A percentile compares a stretch with the other conserved stretches of the same genome.
Conservation (phyloP, 2,329 filamentous ascomycete genomes). For the Verticillium nonalfalfae region DNA sequence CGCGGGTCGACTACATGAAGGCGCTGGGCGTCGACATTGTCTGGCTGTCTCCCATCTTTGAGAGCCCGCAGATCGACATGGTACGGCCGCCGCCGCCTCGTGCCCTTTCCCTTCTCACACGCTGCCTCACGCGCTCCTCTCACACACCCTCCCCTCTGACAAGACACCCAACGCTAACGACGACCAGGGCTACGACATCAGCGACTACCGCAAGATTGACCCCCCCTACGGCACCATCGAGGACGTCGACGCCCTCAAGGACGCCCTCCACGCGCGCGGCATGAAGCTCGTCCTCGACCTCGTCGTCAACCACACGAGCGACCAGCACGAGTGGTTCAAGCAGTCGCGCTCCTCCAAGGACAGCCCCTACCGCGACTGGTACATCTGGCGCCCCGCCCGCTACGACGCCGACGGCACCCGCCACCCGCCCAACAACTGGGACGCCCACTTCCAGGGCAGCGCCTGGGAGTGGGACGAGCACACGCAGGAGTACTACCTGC, state of each 20-base stretch:
- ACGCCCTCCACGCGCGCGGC: conserved; percentile 51
- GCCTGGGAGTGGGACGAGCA: conserved; percentile 43
- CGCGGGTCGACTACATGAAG: conserved; percentile 47
- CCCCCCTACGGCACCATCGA: conserved; percentile 59
- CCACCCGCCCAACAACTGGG: conserved; percentile 56
- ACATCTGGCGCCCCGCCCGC: conserved; percentile 57
- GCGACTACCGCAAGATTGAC: conserved; percentile 61
- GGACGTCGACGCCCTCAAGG: conserved; percentile 59
- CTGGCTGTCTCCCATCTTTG: conserved; percentile 44
- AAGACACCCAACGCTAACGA: too few species aligned
- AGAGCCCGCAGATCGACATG: conserved; percentile 59
- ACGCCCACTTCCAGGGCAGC: conserved; percentile 31
- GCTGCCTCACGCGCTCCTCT: too few species aligned
- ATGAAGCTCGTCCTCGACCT: conserved; percentile 69
- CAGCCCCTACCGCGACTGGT: conserved; percentile 53
- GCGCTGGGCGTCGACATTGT: conserved; percentile 51
- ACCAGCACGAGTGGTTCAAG: conserved; percentile 52
- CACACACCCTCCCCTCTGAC: too few species aligned
- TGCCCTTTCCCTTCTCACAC: neutral
- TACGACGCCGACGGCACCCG: conserved; percentile 50
- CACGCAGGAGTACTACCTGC: conserved; percentile 52
- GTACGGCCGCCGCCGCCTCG: conserved; percentile 15
- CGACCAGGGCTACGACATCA: conserved; percentile 58
- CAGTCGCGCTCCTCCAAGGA: conserved; percentile 46
- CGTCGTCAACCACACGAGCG: conserved; percentile 65